Evolutionary conservation across 2,329 filamentous ascomycete genomes (phyloP).

Genomic region (Cladosporium velox): DNA sequence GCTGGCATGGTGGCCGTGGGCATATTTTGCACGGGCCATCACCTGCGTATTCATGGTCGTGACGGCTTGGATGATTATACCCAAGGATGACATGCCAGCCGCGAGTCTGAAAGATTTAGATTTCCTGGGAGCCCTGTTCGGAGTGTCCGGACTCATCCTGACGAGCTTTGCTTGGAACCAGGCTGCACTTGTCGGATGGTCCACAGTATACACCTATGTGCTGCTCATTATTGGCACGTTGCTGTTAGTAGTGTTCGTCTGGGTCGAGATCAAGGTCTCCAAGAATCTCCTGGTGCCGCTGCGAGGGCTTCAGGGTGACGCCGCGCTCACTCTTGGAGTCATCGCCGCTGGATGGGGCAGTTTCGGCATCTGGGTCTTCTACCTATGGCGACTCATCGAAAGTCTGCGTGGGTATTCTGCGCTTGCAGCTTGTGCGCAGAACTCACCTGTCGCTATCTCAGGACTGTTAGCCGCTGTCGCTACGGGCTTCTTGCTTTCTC

Average conservation of each 20-base stretch:
- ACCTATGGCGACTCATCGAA: too few relatives aligned
- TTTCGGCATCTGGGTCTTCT: too few relatives aligned
- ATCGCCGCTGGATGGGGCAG: too few relatives aligned
- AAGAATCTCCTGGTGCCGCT: constrained; percentile 31
- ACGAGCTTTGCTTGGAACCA: constrained; percentile 39
- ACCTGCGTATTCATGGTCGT: constrained; percentile 21
- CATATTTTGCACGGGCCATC: constrained; percentile 35
- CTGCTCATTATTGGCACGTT: constrained; percentile 34
- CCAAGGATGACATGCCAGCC: constrained; percentile 24
- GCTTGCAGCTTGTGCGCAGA: too few relatives aligned
- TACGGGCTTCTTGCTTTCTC: too few relatives aligned
- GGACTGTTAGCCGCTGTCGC: too few relatives aligned
- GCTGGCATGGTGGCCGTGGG: constrained; percentile 39
- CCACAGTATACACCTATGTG: constrained; percentile 33
- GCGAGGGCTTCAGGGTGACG: constrained; percentile 27
- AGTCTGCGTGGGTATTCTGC: too few relatives aligned
- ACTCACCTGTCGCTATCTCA: too few relatives aligned
- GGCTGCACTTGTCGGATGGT: constrained; percentile 37
- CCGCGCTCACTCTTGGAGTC: too few relatives aligned
- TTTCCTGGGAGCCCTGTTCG: constrained; percentile 29
- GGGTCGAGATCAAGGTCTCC: constrained; percentile 30
- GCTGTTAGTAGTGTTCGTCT: constrained; percentile 31
- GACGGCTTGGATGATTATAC: constrained; percentile 25
- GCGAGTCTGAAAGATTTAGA: constrained; percentile 24
- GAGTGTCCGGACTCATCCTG: constrained; percentile 35